These are phyloP conservation scores for Cyclotella sp. DNA, from an alignment of 108 stramenopile species.

Conservation along the genomic window DNA sequence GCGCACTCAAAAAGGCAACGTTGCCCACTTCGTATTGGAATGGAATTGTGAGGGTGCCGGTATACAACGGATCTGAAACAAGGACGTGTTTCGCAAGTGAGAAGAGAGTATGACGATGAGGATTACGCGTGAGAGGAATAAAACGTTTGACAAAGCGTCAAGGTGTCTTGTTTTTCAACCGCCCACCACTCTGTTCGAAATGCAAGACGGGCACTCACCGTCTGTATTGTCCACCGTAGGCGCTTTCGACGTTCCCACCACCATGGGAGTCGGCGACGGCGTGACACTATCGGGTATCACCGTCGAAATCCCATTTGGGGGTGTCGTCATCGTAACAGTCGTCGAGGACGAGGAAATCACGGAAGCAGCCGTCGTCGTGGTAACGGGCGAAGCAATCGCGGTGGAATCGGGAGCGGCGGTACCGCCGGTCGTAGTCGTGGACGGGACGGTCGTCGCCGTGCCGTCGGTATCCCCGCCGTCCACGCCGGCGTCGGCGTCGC, in stretches of 20 bases:
- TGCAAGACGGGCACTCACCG: background rate
- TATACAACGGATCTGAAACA: slow-evolving; percentile 19
- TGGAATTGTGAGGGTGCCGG: slow-evolving; percentile 17
- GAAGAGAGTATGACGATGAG: background rate
- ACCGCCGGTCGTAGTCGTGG: background rate
- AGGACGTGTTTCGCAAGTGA: background rate
- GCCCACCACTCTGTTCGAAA: background rate
- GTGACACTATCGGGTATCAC: background rate
- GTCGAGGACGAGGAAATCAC: no score
- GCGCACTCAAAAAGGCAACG: slow-evolving; percentile 5
- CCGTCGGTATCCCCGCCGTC: background rate
- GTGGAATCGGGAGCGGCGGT: no score
- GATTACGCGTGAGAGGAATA: background rate
- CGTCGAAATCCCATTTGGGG: background rate
- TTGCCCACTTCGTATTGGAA: slow-evolving; percentile 43
- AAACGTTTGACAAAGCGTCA: no score
- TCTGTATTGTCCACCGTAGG: background rate
- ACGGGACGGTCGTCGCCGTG: background rate
- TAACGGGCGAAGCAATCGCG: background rate
- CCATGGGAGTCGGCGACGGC: background rate
- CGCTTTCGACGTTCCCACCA: background rate
- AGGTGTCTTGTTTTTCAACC: no score
- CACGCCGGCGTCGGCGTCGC: background rate
- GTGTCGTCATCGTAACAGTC: no score
- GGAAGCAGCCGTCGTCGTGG: no score